Base-by-base conservation (phyloP, 2,329 filamentous ascomycete genomes). In the Diaporthe nobilis region DNA sequence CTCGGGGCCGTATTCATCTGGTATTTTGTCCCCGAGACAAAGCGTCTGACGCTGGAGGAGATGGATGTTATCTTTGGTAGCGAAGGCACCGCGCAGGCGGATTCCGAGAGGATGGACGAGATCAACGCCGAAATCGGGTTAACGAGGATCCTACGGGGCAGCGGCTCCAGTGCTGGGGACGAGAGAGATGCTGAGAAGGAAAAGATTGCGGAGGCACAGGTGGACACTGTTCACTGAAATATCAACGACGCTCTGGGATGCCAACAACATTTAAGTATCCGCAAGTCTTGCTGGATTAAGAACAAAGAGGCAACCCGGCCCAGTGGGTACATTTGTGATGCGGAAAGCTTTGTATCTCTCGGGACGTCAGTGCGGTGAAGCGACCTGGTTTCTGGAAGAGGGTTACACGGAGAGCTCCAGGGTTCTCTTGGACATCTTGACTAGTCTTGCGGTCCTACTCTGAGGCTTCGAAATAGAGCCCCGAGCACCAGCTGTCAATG, bases 71-170 rank as follows among this genome's bases (percentile, higher is more conserved):
- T 94, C 55, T 94, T 94, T 79, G 92, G 92, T 17, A 90, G 89
- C 4, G 89, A 91, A 77, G 92, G 93, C n/a, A 88, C 90, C 3
- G 92, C 92, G 0, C 88, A 90, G 67, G 90, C 91, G 2, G 93
- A 95, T 80, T 87, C 89, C 72, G 91, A 93, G 83, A 89, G 93
- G 39, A 94, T 94, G 92, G 88, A 88, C n/a, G 90, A 93, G 82
- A 94, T 95, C 79, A 92, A 94, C 81, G 85, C 86, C 44, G 92
- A 94, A 79, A 91, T 95, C 77, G 93, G 93, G 0, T 84, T 94
- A 2, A 85, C 82, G 1, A 82, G 83, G n/a, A 82, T 87, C 77
- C 79, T 87, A 17, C 80, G 81, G 4, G 81, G 79, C 10, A 67
- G 81, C 6, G 57, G 76, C 12, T 78, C 77, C 20, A 78, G 75